Evolutionary conservation across 768 basidiomycete genomes (phyloP), one percentile per base, ranked within the genome.

Genomic region (Filobasidium wieringae): DNA sequence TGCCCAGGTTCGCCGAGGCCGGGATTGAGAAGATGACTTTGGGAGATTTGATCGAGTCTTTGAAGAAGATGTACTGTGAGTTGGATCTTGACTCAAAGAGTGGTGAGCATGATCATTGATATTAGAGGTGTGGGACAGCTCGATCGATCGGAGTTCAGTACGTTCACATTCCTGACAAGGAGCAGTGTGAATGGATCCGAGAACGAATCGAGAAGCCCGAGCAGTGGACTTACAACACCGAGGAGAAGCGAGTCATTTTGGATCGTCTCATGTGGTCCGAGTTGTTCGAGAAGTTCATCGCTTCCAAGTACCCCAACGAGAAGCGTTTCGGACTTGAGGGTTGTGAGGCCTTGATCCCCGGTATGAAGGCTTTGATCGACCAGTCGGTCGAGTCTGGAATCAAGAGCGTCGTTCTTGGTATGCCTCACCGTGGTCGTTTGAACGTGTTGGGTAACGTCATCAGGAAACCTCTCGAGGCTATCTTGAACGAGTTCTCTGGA

Each of bases 211-310:
- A 99, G 75, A 84, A 85, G 15, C 95, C 95, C 0, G 85, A 87
- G 67, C 93, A 93, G 7, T 96, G 90, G 90, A 89, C 91, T 68
- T 99, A 97, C 77, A 88, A 87, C 52, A 81, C 92, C 53, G 95
- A 99, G 67, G 95, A 99, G 78, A 99, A 97, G 77, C 85, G 90
- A 47, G 92, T 97, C 88, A 92, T 99, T 63, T 82, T 99, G 56
- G 95, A 99, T 77, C 88, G 95, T 60, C 85, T 96, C 66, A 96
- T 97, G 72, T 99, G 95, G 95, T 97, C 93, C n/a, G 95, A 97
- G 68, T 86, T 88, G 4, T 97, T 97, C 69, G 95, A 99, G 75
- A 91, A 91, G 69, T 99, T 96, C 80, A 91, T 99, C 63, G 86
- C 91, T 22, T 87, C 83, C 80, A 99, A 97, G 75, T 95, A 88